phyloP scores from a whole-genome alignment of 306 rosid species.

The Sindora glabra region DNA sequence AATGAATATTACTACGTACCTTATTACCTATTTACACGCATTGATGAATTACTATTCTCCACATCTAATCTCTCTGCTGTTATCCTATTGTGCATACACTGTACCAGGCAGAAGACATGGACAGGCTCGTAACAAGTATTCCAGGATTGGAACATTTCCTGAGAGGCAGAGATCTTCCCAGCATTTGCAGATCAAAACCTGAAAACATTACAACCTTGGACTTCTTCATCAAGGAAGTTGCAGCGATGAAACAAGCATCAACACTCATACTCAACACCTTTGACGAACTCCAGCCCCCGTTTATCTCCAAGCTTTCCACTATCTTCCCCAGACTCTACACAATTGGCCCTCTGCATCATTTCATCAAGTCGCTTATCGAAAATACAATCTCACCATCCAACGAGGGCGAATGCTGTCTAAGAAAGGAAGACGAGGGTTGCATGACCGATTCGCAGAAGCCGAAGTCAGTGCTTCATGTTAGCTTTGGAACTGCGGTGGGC shows the following conservation, averaged over 20 bases:
- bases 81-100: too few species aligned
- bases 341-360: slow-evolving; percentile 9
- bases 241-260: slow-evolving; percentile 1
- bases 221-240: slow-evolving; percentile 7
- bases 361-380: not conserved
- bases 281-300: slow-evolving; percentile 9
- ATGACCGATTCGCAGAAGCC: not conserved
- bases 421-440: slow-evolving; percentile 10
- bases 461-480: slow-evolving; percentile 16
- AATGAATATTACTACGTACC: too few species aligned
- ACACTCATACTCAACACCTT: slow-evolving; percentile 13
- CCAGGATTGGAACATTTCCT: slow-evolving; percentile 1
- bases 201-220: not conserved
- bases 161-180: slow-evolving; percentile 10
- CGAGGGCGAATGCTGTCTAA: not conserved
- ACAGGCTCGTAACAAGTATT: not conserved
- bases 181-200: not conserved
- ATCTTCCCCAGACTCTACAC: slow-evolving; percentile 10
- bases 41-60: too few species aligned
- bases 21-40: too few species aligned
- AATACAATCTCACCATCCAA: not conserved
- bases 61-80: too few species aligned
- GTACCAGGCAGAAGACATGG: slow-evolving; percentile 19
- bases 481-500: slow-evolving; percentile 11
- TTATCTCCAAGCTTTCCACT: slow-evolving; percentile 5